Base-by-base conservation (phyloP, 2,329 filamentous ascomycete genomes). In the Exophiala phaeomuriformis region DNA sequence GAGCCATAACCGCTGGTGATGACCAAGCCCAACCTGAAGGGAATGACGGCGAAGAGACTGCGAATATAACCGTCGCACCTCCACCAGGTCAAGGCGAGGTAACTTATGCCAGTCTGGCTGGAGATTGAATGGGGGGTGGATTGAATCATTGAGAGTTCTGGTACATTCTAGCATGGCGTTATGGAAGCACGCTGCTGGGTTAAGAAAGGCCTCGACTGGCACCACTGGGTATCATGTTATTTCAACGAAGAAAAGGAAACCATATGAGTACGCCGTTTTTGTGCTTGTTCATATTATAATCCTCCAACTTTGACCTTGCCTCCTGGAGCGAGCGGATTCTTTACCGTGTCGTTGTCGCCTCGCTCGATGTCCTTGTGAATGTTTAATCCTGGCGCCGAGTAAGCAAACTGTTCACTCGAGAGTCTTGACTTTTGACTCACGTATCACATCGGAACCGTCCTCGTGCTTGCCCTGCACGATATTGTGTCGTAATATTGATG, bases 351-450 rank as follows among this genome's bases (percentile, higher is more conserved):
- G 67, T 98, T 98, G 71, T 97, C 87, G 50, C 93, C 90, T 61
- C 88, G 79, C 70, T 98, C 91, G 31, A 86, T 98, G 61, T 95
- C 75, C 57, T 95, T 80, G 69, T 97, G 93, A 71, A 98, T 96
- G 48, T 85, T 80, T 53, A 97, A 73, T 67, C 86, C 90, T 96
- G 62, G 61, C 63, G 36, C 10, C 6, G 10, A 28, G 28, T 49
- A 41, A 58, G 27, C 36, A 2, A 7, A 5, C n/a, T 19, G 31
- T 8, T 41, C 39, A 31, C 39, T 1, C 37, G 27, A 32, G 2
- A 3, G 37, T 4, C n/a, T 41, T 19, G 19, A 19, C 19, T 19
- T 19, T 19, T 19, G 19, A 19, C 53, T 41, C 51, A 51, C 40
- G 51, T 48, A 53, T 50, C 55, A 55, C 44, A 53, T 57, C 49